Base-by-base conservation (phyloP, 2,329 filamentous ascomycete species). In the Stenocarpella maydis region DNA sequence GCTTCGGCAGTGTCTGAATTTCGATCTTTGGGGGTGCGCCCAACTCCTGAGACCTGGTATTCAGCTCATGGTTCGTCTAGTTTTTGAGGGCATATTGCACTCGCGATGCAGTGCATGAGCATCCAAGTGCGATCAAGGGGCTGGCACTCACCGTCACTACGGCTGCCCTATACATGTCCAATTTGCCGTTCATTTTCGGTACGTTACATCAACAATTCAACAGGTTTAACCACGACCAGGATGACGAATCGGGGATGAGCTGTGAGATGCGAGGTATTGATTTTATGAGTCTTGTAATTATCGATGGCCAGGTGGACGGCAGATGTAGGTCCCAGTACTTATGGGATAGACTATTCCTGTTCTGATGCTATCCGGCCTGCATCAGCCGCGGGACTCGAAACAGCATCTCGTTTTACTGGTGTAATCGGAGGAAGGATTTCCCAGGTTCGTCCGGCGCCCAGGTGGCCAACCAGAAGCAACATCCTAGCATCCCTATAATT, bases 1-100 rank as follows among this genome's bases (percentile, higher is more conserved):
- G 78, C n/a, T 74, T 69, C 4, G 76, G 71, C 17, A 76, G 71
- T 19, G 70, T 43, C 10, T 69, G 72, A 24, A 77, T 47, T 43
- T 72, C 71, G 54, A 77, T 75, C 34, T 52, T 50, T 4, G 71
- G 60, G 9, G 68, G 65, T 3, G 4, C 15, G 21, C 71, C 68
- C 15, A n/a, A 15, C 12, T 60, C 65, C 69, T 72, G 45, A 26
- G 17, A 14, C 21, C 3, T 1, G 41, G 15, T 24, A 14, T 68
- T n/a, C 21, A 68, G 65, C 43, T 19, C 3, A 17, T 28, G 12
- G 45, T 2, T 55, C 34, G 28, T 4, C 4, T 2, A 34, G n/a
- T n/a, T 14, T 19, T 17, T 47, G 21, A 8, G 37, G 31, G 12
- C 3, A 15, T 26, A 17, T 21, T 67, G 21, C 15, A 17, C 54